phyloP scores from a whole-genome alignment of 495 filamentous ascomycete species.

The Achaetomiella virescens region DNA sequence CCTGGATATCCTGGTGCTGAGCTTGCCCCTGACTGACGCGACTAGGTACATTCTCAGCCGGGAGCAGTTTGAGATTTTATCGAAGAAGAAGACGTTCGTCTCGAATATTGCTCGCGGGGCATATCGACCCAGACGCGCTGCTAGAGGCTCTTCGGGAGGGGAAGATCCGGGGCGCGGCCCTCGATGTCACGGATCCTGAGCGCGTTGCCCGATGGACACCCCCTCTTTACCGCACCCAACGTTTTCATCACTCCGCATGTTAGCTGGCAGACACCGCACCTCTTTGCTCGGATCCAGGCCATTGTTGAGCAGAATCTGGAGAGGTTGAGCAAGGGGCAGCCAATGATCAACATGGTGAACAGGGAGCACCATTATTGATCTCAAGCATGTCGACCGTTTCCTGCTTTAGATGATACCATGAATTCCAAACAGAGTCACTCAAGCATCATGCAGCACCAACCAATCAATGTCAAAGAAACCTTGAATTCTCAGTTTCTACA shows the following conservation, averaged over 20 bases:
- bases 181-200: conserved; percentile 87
- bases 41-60: conserved; percentile 57
- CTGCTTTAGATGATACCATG: no score
- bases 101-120: conserved; percentile 70
- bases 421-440: no score
- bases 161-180: conserved; percentile 61
- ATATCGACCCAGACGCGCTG: conserved; percentile 65
- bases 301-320: conserved; percentile 41
- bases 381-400: no score
- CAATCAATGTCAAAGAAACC: no score
- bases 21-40: conserved; percentile 63
- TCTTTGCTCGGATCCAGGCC: conserved; percentile 53
- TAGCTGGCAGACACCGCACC: conserved; percentile 54
- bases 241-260: conserved; percentile 75
- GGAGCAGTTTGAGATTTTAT: conserved; percentile 62
- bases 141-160: conserved; percentile 54
- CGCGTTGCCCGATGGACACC: conserved; percentile 64
- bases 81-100: conserved; percentile 52
- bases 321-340: conserved; percentile 20
- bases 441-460: no score
- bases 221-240: conserved; percentile 69
- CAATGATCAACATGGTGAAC: conserved; percentile 32
- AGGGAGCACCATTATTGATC: conserved; percentile 28
- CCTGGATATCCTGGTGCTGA: conserved; percentile 70
- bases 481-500: no score